Percentiles rank a stretch among this genome's conserved stretches.
These are phyloP conservation scores for Talaromyces sp. DNA, from an alignment of 2,329 filamentous ascomycete genomes.

Conservation along the genomic window DNA sequence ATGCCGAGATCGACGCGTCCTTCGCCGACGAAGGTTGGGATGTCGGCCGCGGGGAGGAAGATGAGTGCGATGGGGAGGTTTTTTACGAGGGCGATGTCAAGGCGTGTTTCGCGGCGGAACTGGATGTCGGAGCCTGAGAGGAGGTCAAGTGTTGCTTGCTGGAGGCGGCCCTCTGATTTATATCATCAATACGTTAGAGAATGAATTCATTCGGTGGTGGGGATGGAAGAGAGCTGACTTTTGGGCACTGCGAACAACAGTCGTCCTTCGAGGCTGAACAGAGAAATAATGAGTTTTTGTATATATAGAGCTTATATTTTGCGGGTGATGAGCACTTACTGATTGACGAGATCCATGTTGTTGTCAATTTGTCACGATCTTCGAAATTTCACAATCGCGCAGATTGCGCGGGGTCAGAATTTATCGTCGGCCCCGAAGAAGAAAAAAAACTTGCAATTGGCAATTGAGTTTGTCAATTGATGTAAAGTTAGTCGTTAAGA, in stretches of 20 bases:
- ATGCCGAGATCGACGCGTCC: constrained; percentile 91
- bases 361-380: neutral
- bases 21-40: constrained; percentile 94
- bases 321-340: constrained; percentile 41
- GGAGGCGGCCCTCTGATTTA: constrained; percentile 77
- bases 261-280: constrained; percentile 81
- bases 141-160: constrained; percentile 81
- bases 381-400: constrained; percentile 5
- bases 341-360: constrained; percentile 58
- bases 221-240: constrained; percentile 58
- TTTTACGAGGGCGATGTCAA: constrained; percentile 96
- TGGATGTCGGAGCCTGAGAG: constrained; percentile 93
- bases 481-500: neutral
- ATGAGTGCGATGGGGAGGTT: constrained; percentile 93
- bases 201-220: neutral
- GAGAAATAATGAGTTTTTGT: too few relatives aligned
- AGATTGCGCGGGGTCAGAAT: constrained; percentile 11
- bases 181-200: neutral
- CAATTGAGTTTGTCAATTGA: neutral
- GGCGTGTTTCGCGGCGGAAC: constrained; percentile 87
- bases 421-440: constrained; percentile 4
- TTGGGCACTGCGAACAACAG: constrained; percentile 97
- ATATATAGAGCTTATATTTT: too few relatives aligned
- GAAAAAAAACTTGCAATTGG: neutral
- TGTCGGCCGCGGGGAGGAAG: constrained; percentile 94